Evolutionary conservation across 2,329 filamentous ascomycete species (phyloP).

Genomic region (Huntiella moniliformis): DNA sequence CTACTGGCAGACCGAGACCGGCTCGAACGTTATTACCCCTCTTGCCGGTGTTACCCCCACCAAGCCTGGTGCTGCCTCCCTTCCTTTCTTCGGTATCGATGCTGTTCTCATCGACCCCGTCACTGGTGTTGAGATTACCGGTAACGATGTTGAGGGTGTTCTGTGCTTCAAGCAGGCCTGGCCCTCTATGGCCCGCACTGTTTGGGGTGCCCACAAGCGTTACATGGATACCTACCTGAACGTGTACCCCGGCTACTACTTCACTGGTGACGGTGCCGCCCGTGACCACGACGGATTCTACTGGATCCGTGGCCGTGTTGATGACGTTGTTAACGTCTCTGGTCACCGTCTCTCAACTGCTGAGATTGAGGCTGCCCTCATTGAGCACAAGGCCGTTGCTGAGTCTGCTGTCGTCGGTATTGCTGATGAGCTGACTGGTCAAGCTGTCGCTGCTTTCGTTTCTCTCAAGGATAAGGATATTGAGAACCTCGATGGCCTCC

Average conservation of each 20-base stretch:
- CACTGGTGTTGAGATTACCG: conserved; percentile 77
- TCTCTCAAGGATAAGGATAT: conserved; percentile 79
- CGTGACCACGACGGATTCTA: conserved; percentile 98
- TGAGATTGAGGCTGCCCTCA: conserved; percentile 90
- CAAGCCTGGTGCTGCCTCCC: conserved; percentile 86
- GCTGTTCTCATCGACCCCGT: conserved; percentile 94
- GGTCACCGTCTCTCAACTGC: conserved; percentile 92
- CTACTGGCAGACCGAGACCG: conserved; percentile 99
- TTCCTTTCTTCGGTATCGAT: conserved; percentile 97
- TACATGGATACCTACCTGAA: conserved; percentile 98
- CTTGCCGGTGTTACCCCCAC: conserved; percentile 86
- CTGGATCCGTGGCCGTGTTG: conserved; percentile 97
- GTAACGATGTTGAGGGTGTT: conserved; percentile 94
- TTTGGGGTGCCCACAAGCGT: conserved; percentile 93
- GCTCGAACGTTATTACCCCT: conserved; percentile 87
- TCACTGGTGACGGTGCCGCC: conserved; percentile 83
- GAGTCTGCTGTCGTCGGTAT: conserved; percentile 94
- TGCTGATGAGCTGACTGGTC: conserved; percentile 80
- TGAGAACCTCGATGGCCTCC: conserved; percentile 49
- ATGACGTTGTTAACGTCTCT: conserved; percentile 96
- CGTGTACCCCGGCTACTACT: conserved; percentile 96
- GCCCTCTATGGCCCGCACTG: conserved; percentile 96
- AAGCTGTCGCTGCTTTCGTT: conserved; percentile 95
- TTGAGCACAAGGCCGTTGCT: conserved; percentile 77
- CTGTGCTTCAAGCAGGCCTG: conserved; percentile 93